Base-by-base conservation (phyloP, 805 yeast species). In the Candida mattraensis region DNA sequence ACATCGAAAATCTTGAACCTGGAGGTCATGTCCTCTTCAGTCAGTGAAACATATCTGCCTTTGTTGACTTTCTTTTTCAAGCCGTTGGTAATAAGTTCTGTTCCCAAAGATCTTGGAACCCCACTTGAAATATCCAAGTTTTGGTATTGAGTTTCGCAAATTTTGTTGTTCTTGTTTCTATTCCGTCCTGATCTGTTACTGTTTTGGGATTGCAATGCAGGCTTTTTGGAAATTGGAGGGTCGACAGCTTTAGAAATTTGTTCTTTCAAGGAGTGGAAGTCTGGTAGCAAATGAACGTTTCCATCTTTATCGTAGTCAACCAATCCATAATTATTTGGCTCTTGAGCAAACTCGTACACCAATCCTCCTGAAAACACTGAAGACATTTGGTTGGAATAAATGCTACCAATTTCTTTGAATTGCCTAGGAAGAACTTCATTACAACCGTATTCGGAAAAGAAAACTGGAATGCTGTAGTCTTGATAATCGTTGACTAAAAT, bases 381-480 rank as follows among this genome's bases (percentile, higher is more conserved):
- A 17, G 78, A 66, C 97, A 89, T 88, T 27, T 76, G 76, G 7
- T 64, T 57, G 0, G 94, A 81, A 53, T 77, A 87, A 15, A 89
- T 65, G 3, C 86, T 68, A 13, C 67, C 69, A 17, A 87, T 75
- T 56, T 89, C 97, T 27, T 81, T 86, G 60, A 89, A 89, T 5
- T 61, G 48, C 43, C 97, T 73, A 2, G 97, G 97, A 17, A 67
- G 61, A 2, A 88, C 82, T 42, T 77, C 80, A 54, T 88, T 88
- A 61, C 97, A 88, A 5, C 97, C 97, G 63, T 78, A 87, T 66
- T 91, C 98, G 1, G 96, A 87, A 35, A 91, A 75, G 58, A 91
- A 84, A 0, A 91, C 74, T 1, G 98, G 98, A 37, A 79, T 75
- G 2, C 83, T 58, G 55, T 74, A 87, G 22, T 74, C 73, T 15